Conservation (phyloP, 441 rosid species). For the Rhodomyrtus psidioides region DNA sequence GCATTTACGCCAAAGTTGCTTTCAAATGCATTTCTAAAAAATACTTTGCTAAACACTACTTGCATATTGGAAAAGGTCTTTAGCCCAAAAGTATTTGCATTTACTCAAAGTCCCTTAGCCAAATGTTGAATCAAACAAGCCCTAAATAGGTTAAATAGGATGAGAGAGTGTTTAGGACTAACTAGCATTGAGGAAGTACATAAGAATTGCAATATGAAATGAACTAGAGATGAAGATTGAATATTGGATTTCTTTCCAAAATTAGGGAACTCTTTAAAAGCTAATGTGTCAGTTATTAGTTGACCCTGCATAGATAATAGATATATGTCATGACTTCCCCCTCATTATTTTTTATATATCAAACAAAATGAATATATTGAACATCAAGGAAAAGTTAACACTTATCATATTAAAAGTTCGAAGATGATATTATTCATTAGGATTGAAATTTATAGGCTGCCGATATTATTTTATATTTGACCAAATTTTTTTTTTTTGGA, state of each 20-base stretch:
- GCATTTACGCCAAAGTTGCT: no score
- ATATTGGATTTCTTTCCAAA: neutral
- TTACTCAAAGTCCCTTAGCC: no score
- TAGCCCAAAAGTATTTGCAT: no score
- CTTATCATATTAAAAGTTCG: neutral
- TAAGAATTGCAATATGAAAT: neutral
- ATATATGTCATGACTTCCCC: neutral
- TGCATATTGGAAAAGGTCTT: no score
- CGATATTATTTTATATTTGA: neutral
- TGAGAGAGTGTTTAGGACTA: neutral
- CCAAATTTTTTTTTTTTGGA: neutral
- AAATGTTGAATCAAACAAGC: no score
- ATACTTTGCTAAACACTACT: no score
- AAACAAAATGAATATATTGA: neutral
- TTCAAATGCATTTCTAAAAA: no score
- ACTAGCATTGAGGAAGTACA: neutral
- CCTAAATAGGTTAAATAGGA: accelerated
- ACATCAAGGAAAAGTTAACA: neutral
- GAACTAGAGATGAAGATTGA: neutral
- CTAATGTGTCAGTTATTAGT: neutral
- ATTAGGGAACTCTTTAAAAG: neutral
- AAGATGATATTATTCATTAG: accelerated
- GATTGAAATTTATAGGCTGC: accelerated
- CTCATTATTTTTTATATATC: neutral
- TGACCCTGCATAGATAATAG: no score